A percentile compares a stretch with the other conserved stretches of the same genome.
phyloP scores from a whole-genome alignment of 441 rosid genomes.

The Metrosideros polymorpha region DNA sequence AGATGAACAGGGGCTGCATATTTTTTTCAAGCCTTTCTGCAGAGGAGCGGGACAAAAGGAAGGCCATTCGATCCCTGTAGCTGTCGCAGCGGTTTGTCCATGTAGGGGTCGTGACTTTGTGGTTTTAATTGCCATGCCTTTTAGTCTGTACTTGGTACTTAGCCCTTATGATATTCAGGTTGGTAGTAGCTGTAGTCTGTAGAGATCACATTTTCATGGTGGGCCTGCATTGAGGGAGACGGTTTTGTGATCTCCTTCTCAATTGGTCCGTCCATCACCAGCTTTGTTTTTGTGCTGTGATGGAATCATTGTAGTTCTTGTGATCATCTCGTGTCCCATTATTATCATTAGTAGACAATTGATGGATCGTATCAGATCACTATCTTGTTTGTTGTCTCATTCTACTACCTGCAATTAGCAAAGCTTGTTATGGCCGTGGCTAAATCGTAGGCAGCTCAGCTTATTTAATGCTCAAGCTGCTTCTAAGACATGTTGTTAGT shows the following conservation, averaged over 20 bases:
- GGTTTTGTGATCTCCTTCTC: slow-evolving; percentile 63
- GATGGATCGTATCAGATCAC: neutral
- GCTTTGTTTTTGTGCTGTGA: slow-evolving; percentile 37
- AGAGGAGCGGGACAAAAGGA: neutral
- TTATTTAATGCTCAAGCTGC: neutral
- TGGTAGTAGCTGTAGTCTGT: neutral
- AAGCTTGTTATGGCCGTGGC: neutral
- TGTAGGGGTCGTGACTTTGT: neutral
- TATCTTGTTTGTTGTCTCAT: neutral
- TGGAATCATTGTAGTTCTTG: slow-evolving; percentile 7
- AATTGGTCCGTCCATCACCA: slow-evolving; percentile 20
- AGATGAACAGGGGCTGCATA: slow-evolving; percentile 29
- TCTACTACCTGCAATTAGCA: neutral
- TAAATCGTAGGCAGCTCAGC: too few species aligned
- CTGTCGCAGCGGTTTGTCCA: neutral
- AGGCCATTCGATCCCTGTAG: neutral
- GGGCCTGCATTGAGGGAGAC: slow-evolving; percentile 38
- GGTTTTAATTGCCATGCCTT: neutral
- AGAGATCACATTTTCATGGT: neutral
- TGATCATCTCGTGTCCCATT: neutral
- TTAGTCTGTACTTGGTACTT: neutral
- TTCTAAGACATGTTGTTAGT: neutral
- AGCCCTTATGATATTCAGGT: neutral
- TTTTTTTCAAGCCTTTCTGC: slow-evolving; percentile 23
- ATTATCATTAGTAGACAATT: neutral